A percentile compares a stretch with the other conserved stretches of the same genome.
These are phyloP conservation scores for Tillandsia fasciculata DNA, from an alignment of 176 grass and related monocot species.

Conservation along the genomic window DNA sequence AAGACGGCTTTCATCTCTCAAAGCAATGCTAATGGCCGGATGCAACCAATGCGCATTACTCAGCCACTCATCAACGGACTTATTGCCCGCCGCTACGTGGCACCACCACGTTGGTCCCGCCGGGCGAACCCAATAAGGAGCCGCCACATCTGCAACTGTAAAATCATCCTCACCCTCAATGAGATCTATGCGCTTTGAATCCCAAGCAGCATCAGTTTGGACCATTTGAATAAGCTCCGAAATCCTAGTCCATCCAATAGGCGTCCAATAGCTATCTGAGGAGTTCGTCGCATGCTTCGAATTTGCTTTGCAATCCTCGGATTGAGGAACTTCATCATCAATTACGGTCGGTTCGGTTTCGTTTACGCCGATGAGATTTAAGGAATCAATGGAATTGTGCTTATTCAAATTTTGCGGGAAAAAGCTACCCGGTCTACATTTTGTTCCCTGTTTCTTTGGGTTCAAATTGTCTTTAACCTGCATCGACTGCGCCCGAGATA, in stretches of 20 bases:
- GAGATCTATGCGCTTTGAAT: slow-evolving; percentile 13
- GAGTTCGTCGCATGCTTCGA: slow-evolving; percentile 16
- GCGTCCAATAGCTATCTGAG: slow-evolving; percentile 32
- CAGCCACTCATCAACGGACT: slow-evolving; percentile 36
- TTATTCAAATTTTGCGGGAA: neutral
- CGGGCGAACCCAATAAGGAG: slow-evolving; percentile 38
- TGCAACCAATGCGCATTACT: slow-evolving; percentile 33
- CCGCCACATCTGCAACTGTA: slow-evolving; percentile 41
- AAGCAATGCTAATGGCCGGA: slow-evolving; percentile 41
- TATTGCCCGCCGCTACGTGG: slow-evolving; percentile 33
- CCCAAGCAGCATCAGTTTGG: slow-evolving; percentile 26
- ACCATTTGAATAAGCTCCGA: slow-evolving; percentile 32
- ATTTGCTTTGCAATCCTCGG: slow-evolving; percentile 12
- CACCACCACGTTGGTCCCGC: slow-evolving; percentile 58
- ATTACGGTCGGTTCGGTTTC: too few relatives aligned
- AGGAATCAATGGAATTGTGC: neutral
- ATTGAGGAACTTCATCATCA: neutral
- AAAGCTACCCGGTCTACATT: neutral
- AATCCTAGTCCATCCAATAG: slow-evolving; percentile 47
- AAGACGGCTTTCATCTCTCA: slow-evolving; percentile 43
- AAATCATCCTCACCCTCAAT: slow-evolving; percentile 22
- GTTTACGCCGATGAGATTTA: neutral
- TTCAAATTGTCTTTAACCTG: neutral
- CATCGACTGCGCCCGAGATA: neutral
- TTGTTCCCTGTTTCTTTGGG: neutral